Conservation (phyloP, 176 grass and related monocot genomes). For the Musa schizocarpa region DNA sequence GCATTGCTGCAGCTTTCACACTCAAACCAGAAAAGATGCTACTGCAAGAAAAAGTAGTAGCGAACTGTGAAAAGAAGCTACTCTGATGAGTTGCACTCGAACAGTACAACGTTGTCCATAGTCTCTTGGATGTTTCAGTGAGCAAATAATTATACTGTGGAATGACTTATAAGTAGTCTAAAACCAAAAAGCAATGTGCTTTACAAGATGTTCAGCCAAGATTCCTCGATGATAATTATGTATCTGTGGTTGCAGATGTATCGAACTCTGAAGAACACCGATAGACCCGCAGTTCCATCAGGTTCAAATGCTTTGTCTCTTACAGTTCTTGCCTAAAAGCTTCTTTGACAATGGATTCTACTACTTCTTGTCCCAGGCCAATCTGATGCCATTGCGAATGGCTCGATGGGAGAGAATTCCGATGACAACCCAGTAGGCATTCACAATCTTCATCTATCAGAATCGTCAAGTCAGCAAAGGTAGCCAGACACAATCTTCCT, state of each 20-base stretch:
- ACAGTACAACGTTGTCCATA: too few relatives aligned
- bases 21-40: too few relatives aligned
- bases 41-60: too few relatives aligned
- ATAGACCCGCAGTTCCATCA: conserved; percentile 44
- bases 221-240: not conserved
- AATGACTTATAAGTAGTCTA: too few relatives aligned
- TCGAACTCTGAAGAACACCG: conserved; percentile 24
- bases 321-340: not conserved
- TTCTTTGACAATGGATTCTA: not conserved
- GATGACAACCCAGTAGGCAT: conserved; percentile 47
- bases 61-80: too few relatives aligned
- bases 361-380: conserved; percentile 39
- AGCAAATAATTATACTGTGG: too few relatives aligned
- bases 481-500: too few relatives aligned
- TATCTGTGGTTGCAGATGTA: conserved; percentile 53
- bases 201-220: too few relatives aligned
- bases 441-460: conserved; percentile 43
- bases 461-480: conserved; percentile 14
- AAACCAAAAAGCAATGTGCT: too few relatives aligned
- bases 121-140: too few relatives aligned
- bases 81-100: too few relatives aligned
- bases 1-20: too few relatives aligned
- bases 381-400: conserved; percentile 16
- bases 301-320: conserved; percentile 11
- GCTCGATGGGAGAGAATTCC: conserved; percentile 39